Base-by-base conservation (phyloP, 2,329 filamentous ascomycete genomes). In the Pyrenochaeta sp. region DNA sequence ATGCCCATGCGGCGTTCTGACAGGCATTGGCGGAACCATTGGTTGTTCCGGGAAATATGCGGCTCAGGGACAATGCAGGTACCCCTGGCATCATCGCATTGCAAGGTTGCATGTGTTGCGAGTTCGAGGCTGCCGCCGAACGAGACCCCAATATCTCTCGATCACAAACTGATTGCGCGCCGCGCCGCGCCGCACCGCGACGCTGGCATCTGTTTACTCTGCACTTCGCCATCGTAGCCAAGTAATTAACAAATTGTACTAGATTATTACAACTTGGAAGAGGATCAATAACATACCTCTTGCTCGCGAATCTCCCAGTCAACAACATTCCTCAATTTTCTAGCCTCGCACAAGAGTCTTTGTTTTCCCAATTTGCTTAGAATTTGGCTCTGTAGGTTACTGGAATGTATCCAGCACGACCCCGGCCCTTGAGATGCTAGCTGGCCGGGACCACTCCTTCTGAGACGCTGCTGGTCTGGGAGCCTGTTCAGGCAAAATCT, bases 391-490 rank as follows among this genome's bases (percentile, higher is more conserved):
- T 27, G 39, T 49, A 53, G 23, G 37, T 42, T 42, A 33, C 44
- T 50, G 62, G 60, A 63, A 67, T 67, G 65, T 37, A 51, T 53
- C 47, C 46, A 52, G 49, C 54, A 60, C 42, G 39, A 57, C 37
- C 51, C 45, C 50, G 54, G 52, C 51, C 50, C 45, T 44, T 49
- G 55, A 56, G 47, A 23, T 50, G 48, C 49, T 52, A 51, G 58
- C 54, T 44, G 42, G 48, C 51, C 37, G 47, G 50, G 61, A 57
- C 60, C 56, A 56, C 53, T 47, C 49, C 46, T 51, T 56, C 60
- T 68, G 68, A 73, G 67, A 72, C 68, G 49, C 52, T 33, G 44
- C 51, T 45, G 32, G 69, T 73, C 56, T 56, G 64, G 67, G 58
- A 37, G 53, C 27, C 12, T 51, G 40, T 67, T 67, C 66, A 69